Conservation (phyloP, 1,284 basidiomycete genomes). For the Blastosporella zonata region DNA sequence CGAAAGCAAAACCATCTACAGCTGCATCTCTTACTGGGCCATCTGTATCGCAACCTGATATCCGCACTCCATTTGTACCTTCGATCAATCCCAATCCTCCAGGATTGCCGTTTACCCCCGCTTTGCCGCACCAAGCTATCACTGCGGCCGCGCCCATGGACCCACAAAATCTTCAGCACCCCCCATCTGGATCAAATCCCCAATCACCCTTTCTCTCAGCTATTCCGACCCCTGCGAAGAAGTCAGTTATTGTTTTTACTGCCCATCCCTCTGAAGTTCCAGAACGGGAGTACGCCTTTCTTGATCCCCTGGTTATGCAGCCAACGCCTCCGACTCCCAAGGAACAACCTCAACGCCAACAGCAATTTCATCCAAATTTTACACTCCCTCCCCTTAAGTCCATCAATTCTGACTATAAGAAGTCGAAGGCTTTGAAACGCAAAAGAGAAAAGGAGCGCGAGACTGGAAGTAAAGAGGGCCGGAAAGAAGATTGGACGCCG, state of each 20-base stretch:
- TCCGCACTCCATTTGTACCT: background rate
- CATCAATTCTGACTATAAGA: slow-evolving; percentile 64
- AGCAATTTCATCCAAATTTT: slow-evolving; percentile 48
- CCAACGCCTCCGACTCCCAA: background rate
- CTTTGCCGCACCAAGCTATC: background rate
- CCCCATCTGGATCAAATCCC: background rate
- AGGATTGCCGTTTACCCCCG: background rate
- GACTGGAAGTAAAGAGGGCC: slow-evolving; percentile 42
- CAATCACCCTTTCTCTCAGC: background rate
- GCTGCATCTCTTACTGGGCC: background rate
- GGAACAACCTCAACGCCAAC: slow-evolving; percentile 30
- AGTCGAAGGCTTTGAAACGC: slow-evolving; percentile 54
- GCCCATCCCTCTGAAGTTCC: slow-evolving; percentile 18
- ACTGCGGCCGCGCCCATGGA: background rate
- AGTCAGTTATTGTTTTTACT: slow-evolving; percentile 27
- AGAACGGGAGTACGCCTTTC: slow-evolving; percentile 17
- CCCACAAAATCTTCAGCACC: background rate
- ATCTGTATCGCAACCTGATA: background rate
- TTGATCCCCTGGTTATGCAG: slow-evolving; percentile 3
- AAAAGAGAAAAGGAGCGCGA: slow-evolving; percentile 55
- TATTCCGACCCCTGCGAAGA: slow-evolving; percentile 17
- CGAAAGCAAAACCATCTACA: background rate
- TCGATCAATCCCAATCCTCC: background rate
- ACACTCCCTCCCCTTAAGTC: slow-evolving; percentile 58
- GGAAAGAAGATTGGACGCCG: slow-evolving; percentile 61